These are phyloP conservation scores for Mycena floridula DNA, from an alignment of 768 basidiomycete species.

Conservation along the genomic window DNA sequence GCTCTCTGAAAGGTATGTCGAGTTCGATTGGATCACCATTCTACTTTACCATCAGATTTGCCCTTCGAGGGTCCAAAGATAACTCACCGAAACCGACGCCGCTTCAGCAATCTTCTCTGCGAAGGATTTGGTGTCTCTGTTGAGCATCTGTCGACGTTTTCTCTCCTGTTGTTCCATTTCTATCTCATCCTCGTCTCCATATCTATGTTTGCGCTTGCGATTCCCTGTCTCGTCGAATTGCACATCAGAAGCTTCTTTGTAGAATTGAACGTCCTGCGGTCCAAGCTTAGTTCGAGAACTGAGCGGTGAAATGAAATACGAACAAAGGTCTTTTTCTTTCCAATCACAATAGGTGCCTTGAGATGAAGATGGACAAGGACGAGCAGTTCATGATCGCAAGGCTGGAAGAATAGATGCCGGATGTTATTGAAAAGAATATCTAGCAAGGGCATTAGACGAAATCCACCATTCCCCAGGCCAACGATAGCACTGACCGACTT, in stretches of 20 bases:
- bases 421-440: constrained; percentile 96
- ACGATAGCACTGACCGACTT: constrained; percentile 65
- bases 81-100: constrained; percentile 62
- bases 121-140: constrained; percentile 92
- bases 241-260: constrained; percentile 94
- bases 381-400: constrained; percentile 92
- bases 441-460: constrained; percentile 23
- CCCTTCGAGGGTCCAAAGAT: not conserved
- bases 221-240: constrained; percentile 99
- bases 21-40: constrained; percentile 84
- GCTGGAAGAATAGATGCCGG: constrained; percentile 98
- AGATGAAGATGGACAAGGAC: constrained; percentile 93
- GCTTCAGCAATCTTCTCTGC: constrained; percentile 90
- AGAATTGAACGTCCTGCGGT: constrained; percentile 90
- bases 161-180: constrained; percentile 98
- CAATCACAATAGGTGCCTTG: constrained; percentile 95
- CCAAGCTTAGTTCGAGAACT: constrained; percentile 1
- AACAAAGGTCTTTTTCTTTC: constrained; percentile 96
- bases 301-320: constrained; percentile 17
- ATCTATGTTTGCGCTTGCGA: constrained; percentile 91
- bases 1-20: constrained; percentile 94
- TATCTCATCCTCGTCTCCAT: constrained; percentile 98
- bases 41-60: constrained; percentile 13
- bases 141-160: constrained; percentile 79
- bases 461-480: not conserved